Evolutionary conservation across 2,329 filamentous ascomycete species (phyloP).

Genomic region (Sordariomycetes sp.): DNA sequence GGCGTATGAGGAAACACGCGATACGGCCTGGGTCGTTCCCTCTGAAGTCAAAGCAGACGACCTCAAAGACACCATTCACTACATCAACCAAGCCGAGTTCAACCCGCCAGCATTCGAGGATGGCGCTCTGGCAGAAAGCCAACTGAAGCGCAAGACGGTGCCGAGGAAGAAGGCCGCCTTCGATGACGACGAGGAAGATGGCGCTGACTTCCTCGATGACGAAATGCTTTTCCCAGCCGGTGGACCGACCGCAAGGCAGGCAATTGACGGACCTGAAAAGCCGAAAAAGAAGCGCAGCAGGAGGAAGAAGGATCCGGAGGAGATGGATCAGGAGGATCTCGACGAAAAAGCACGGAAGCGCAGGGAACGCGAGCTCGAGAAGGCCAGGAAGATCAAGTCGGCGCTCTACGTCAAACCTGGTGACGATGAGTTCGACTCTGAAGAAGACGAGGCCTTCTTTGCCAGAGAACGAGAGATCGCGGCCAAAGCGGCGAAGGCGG

Average conservation of each 20-base stretch:
- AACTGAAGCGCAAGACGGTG: conserved; percentile 64
- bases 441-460: conserved; percentile 65
- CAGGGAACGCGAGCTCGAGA: conserved; percentile 64
- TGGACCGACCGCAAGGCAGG: conserved; percentile 50
- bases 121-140: conserved; percentile 62
- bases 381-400: conserved; percentile 74
- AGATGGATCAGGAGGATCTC: conserved; percentile 52
- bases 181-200: conserved; percentile 62
- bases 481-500: conserved; percentile 26
- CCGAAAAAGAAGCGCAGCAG: conserved; percentile 32
- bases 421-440: conserved; percentile 83
- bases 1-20: conserved; percentile 57
- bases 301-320: conserved; percentile 37
- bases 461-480: conserved; percentile 55
- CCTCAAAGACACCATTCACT: conserved; percentile 59
- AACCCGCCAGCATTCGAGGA: conserved; percentile 71
- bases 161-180: conserved; percentile 50
- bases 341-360: conserved; percentile 54
- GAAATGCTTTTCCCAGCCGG: conserved; percentile 61
- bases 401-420: conserved; percentile 71
- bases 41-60: conserved; percentile 52
- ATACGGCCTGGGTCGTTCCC: conserved; percentile 73
- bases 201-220: conserved; percentile 19
- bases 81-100: conserved; percentile 71
- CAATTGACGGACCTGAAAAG: conserved; percentile 47